Base-by-base conservation (phyloP, 805 yeast species). In the Candida xyloterini region DNA sequence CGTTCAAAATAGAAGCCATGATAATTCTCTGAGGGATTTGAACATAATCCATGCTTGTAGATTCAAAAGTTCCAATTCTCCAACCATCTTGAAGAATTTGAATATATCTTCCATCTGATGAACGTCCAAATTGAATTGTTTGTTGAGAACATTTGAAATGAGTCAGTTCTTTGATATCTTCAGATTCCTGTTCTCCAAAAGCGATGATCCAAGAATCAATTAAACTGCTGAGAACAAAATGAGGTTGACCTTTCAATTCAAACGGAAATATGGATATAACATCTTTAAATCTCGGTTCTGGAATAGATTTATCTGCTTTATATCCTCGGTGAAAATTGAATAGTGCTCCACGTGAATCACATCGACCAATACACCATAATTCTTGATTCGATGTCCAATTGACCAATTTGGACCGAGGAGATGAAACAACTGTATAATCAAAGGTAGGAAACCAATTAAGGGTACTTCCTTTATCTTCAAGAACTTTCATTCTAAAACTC, bases 341-440 rank as follows among this genome's bases (percentile, higher is more conserved):
- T 13, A 62, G 27, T 7, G 62, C 39, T 7, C 58, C 57, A 7
- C 49, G 48, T 13, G 40, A 38, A 7, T 47, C 60, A 14, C 45
- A 35, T 11, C 61, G 52, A 1, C 61, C 58, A n/a, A 52, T 35
- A 25, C 54, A 46, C 67, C 67, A 62, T 4, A 62, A 31, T 34
- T 60, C 65, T 22, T 57, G 43, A 3, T 52, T 44, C 7, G 58
- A 41, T 2, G 46, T 35, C 13, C 47, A 41, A 30, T 47, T 51
- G 7, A 52, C 52, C 23, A 43, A 35, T 14, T 43, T 52, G 3
- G 52, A 33, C 15, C 38, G 29, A 1, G 45, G 22, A 1, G 60
- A 42, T 3, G 38, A 29, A 4, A 57, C 51, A 7, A 58, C 27
- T 1, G 38, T 26, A 35, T 39, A 57, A 32, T 59, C 63, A 33